Evolutionary conservation across 2,329 filamentous ascomycete genomes (phyloP).

Genomic region (Pseudogymnoascus verrucosus): DNA sequence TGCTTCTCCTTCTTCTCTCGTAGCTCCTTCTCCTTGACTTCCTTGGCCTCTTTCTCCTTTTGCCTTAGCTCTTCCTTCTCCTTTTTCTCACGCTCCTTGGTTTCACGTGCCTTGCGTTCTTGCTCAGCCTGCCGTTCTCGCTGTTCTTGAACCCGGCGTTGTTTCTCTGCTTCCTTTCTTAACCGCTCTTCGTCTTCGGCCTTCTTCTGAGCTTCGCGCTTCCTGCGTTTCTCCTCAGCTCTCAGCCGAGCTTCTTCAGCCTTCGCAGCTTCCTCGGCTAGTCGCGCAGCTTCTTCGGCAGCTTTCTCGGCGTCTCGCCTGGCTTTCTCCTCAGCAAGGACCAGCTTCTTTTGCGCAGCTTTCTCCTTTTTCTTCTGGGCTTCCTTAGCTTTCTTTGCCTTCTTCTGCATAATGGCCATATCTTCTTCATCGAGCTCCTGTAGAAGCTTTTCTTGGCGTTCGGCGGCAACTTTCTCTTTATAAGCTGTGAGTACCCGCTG

Average conservation of each 20-base stretch:
- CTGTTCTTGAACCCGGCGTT: conserved; percentile 72
- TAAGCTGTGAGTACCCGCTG: conserved; percentile 96
- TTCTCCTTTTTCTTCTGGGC: conserved; percentile 95
- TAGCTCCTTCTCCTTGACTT: conserved; percentile 52
- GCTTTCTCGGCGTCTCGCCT: conserved; percentile 82
- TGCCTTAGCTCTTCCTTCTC: conserved; percentile 74
- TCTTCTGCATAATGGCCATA: conserved; percentile 65
- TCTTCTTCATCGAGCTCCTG: conserved; percentile 87
- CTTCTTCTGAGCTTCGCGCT: conserved; percentile 83
- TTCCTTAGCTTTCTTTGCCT: conserved; percentile 88
- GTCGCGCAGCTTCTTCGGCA: conserved; percentile 71
- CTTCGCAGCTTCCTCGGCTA: conserved; percentile 69
- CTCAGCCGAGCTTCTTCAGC: conserved; percentile 72
- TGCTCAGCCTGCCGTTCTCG: conserved; percentile 76
- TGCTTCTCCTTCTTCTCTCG: conserved; percentile 51
- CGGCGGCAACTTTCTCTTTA: conserved; percentile 88
- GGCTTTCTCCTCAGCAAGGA: conserved; percentile 83
- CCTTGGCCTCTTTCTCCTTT: conserved; percentile 68
- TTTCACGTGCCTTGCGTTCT: conserved; percentile 75
- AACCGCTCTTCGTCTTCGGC: conserved; percentile 82
- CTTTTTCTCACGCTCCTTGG: conserved; percentile 75
- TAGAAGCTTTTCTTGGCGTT: conserved; percentile 82
- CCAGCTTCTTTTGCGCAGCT: conserved; percentile 79
- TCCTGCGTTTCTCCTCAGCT: conserved; percentile 84
- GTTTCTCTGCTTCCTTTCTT: conserved; percentile 77